A percentile compares a stretch with the other conserved stretches of the same genome.
Evolutionary conservation across 306 rosid genomes (phyloP).

Genomic region (Corylus americana): DNA sequence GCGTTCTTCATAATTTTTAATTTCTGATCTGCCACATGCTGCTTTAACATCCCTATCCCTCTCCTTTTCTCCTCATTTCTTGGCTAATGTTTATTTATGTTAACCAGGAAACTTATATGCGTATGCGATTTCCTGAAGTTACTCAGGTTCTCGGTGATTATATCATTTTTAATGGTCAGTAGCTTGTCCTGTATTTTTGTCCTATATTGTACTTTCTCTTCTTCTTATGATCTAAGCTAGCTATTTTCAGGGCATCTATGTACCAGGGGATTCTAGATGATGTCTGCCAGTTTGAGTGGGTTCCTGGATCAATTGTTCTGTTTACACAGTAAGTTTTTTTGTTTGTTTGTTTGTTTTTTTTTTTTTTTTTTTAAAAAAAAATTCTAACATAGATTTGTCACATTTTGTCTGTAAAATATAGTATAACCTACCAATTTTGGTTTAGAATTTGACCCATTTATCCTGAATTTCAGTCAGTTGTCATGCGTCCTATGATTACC

Average conservation of each 20-base stretch:
- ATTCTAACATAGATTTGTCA: constrained; percentile 5
- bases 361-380: not conserved
- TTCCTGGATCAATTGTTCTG: constrained; percentile 36
- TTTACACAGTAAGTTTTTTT: constrained; percentile 40
- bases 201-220: constrained; percentile 14
- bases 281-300: constrained; percentile 38
- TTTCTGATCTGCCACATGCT: constrained; percentile 22
- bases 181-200: constrained; percentile 11
- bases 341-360: no score
- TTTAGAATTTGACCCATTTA: not conserved
- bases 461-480: constrained; percentile 18
- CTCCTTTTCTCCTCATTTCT: not conserved
- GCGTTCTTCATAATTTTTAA: constrained; percentile 1
- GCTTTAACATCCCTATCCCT: not conserved
- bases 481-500: constrained; percentile 34
- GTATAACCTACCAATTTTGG: constrained; percentile 8
- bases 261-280: constrained; percentile 38
- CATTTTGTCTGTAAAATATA: not conserved
- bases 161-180: constrained; percentile 52
- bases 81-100: constrained; percentile 17
- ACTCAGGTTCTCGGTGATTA: constrained; percentile 35
- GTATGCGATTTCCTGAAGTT: constrained; percentile 77
- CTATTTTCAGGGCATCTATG: constrained; percentile 36
- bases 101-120: constrained; percentile 77
- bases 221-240: constrained; percentile 23